Percentiles rank a stretch among this genome's conserved stretches.
Evolutionary conservation across 1,139 yeast genomes (phyloP).

Genomic region (Arxiozyma bovina): DNA sequence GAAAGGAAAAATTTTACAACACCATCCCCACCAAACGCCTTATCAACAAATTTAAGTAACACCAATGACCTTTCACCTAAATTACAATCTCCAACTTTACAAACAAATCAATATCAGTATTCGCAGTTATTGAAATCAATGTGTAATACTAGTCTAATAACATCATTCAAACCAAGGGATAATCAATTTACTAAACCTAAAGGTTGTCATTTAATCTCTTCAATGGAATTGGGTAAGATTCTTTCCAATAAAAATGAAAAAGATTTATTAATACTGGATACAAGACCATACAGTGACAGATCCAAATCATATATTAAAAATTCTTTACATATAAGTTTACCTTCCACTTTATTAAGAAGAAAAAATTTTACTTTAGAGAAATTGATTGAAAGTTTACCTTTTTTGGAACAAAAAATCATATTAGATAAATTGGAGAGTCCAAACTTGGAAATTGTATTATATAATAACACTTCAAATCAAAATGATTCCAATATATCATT

Average conservation of each 20-base stretch:
- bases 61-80: not conserved
- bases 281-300: constrained; percentile 62
- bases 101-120: constrained; percentile 1
- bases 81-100: not conserved
- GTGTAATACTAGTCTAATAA: not conserved
- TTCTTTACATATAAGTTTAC: constrained; percentile 64
- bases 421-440: constrained; percentile 14
- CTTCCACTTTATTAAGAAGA: constrained; percentile 68
- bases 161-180: not conserved
- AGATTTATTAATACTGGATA: constrained; percentile 45
- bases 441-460: constrained; percentile 27
- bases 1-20: not conserved
- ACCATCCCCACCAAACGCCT: not conserved
- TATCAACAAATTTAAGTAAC: not conserved
- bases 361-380: constrained; percentile 50
- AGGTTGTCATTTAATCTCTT: constrained; percentile 15
- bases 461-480: constrained; percentile 31
- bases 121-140: constrained; percentile 1
- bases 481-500: constrained; percentile 31
- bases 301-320: constrained; percentile 42
- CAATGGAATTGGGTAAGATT: constrained; percentile 17
- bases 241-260: constrained; percentile 5
- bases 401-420: constrained; percentile 32
- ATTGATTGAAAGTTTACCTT: constrained; percentile 32
- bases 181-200: constrained; percentile 18